These are phyloP conservation scores for Linnemannia zychae DNA, from an alignment of 192 early-diverging fungal genomes.

Conservation along the genomic window DNA sequence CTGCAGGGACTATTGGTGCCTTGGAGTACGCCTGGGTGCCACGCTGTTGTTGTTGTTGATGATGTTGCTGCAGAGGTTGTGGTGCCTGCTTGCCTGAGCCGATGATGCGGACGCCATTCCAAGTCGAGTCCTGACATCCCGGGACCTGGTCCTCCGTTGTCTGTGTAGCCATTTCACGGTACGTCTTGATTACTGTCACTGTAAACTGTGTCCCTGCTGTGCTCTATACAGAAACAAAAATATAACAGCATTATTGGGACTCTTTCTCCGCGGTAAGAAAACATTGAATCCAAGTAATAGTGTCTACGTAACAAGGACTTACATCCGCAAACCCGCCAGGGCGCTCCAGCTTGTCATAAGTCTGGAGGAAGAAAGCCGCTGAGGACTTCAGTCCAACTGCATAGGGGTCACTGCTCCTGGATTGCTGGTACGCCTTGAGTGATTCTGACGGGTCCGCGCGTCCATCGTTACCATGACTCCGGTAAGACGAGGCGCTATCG, in stretches of 20 bases:
- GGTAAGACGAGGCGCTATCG: background rate
- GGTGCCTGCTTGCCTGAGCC: background rate
- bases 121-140: conserved; percentile 7
- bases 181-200: conserved; percentile 22
- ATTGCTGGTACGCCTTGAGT: conserved; percentile 23
- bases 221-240: background rate
- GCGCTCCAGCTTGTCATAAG: conserved; percentile 27
- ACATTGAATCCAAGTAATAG: background rate
- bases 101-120: conserved; percentile 26
- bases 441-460: conserved; percentile 21
- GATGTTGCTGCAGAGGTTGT: background rate
- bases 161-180: conserved; percentile 46
- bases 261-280: background rate
- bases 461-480: background rate
- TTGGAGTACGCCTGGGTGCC: background rate
- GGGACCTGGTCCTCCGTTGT: conserved; percentile 43
- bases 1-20: background rate
- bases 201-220: conserved; percentile 18
- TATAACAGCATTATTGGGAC: background rate
- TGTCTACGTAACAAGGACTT: background rate
- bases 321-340: conserved; percentile 29
- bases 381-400: conserved; percentile 15
- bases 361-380: conserved; percentile 21
- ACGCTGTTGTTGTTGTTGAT: conserved; percentile 1
- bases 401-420: conserved; percentile 26